These are phyloP conservation scores for Geranium incanum DNA, from an alignment of 441 rosid genomes.

Conservation along the genomic window DNA sequence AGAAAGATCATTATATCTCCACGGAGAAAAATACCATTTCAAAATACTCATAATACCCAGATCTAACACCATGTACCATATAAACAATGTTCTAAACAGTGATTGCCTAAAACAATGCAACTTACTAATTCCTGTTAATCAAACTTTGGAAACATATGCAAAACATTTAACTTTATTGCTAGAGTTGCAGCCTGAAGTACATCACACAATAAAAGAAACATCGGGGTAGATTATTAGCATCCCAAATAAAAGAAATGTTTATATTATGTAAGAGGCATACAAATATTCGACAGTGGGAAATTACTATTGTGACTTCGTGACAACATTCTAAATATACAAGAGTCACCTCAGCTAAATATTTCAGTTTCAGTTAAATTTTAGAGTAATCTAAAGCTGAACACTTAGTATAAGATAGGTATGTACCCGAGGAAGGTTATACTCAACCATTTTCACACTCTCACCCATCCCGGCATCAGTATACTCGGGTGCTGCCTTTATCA, in stretches of 20 bases:
- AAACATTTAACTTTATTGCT: neutral
- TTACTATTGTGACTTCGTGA: neutral
- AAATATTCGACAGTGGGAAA: neutral
- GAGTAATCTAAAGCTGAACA: conserved; percentile 3
- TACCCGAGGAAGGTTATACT: neutral
- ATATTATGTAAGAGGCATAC: neutral
- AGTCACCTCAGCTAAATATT: neutral
- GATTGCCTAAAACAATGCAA: neutral
- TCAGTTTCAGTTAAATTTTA: neutral
- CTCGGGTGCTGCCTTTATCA: neutral
- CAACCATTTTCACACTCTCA: conserved; percentile 5
- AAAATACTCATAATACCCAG: neutral
- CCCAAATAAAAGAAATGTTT: neutral
- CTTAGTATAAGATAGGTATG: neutral
- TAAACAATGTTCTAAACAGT: neutral
- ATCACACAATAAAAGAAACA: neutral
- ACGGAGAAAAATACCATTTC: neutral
- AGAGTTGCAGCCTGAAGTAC: conserved; percentile 2
- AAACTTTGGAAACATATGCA: neutral
- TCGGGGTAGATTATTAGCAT: neutral
- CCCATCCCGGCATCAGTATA: neutral
- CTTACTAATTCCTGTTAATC: neutral
- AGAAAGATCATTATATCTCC: conserved; percentile 4
- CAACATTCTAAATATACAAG: neutral
- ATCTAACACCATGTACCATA: neutral